Conservation (phyloP, 2,329 filamentous ascomycete genomes). For the Myrmaecium sp. region DNA sequence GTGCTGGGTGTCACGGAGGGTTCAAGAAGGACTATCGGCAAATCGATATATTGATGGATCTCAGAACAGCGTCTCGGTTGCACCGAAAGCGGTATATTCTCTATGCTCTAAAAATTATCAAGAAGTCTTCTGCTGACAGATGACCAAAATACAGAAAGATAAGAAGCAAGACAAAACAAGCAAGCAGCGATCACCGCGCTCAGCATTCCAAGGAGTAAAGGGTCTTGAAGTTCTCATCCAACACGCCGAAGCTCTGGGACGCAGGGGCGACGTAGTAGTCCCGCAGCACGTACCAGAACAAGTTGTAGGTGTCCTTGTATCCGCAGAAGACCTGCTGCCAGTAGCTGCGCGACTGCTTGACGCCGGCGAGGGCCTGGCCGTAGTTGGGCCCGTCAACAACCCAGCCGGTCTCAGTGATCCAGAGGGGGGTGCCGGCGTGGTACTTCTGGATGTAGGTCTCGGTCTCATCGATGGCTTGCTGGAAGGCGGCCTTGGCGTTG, state of each 20-base stretch:
- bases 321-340: conserved; percentile 6
- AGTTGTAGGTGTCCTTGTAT: conserved; percentile 4
- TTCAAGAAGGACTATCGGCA: too few species aligned
- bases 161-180: conserved; percentile 2
- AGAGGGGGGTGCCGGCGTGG: conserved; percentile 13
- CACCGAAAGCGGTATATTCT: too few species aligned
- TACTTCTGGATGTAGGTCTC: conserved; percentile 13
- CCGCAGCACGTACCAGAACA: conserved; percentile 7
- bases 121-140: conserved; percentile 3
- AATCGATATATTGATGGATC: too few species aligned
- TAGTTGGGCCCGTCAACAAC: conserved; percentile 5
- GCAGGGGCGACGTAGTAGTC: conserved; percentile 4
- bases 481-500: conserved; percentile 15
- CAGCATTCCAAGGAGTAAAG: conserved; percentile 5
- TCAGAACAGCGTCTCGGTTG: too few species aligned
- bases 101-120: too few species aligned
- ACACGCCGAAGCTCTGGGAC: conserved; percentile 5
- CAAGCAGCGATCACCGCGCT: conserved; percentile 6
- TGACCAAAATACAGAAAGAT: conserved; percentile 1
- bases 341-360: conserved; percentile 5
- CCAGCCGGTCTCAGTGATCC: conserved; percentile 19
- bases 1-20: too few species aligned
- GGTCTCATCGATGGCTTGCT: conserved; percentile 12
- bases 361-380: conserved; percentile 3
- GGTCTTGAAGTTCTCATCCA: conserved; percentile 5